Percentiles rank a stretch among this genome's conserved stretches.
phyloP scores from a whole-genome alignment of 1,139 yeast genomes.

The Kodamaea sp. region DNA sequence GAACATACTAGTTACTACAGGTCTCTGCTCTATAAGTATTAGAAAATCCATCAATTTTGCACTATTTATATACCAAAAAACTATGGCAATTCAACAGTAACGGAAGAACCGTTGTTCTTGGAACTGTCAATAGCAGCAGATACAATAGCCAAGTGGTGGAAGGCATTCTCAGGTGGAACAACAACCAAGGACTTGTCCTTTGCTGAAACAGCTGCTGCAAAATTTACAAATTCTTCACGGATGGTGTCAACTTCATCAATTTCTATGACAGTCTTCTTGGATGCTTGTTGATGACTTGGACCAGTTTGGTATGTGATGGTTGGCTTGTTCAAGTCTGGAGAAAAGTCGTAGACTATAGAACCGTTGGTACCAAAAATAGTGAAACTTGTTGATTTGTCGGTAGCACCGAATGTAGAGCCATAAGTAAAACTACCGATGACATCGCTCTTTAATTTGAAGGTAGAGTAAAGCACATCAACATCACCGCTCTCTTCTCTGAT shows the following conservation, averaged over 20 bases:
- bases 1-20: background rate
- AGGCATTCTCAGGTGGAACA: conserved; percentile 71
- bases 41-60: no score
- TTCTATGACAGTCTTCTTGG: conserved; percentile 49
- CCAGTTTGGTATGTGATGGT: conserved; percentile 51
- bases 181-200: conserved; percentile 62
- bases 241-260: conserved; percentile 55
- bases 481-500: conserved; percentile 74
- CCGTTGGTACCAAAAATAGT: conserved; percentile 80
- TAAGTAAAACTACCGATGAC: conserved; percentile 86
- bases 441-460: conserved; percentile 61
- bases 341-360: conserved; percentile 62
- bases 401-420: conserved; percentile 88
- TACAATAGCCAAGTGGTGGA: conserved; percentile 88
- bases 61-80: no score
- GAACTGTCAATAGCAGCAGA: conserved; percentile 82
- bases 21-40: no score
- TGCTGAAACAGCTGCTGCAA: conserved; percentile 65
- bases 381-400: conserved; percentile 66
- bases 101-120: conserved; percentile 56
- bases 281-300: conserved; percentile 38
- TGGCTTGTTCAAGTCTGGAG: conserved; percentile 50
- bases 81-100: conserved; percentile 43
- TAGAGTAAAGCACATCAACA: conserved; percentile 76
- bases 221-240: conserved; percentile 68